Conservation (phyloP, 768 basidiomycete species). For the Phanerochaete carnosa region DNA sequence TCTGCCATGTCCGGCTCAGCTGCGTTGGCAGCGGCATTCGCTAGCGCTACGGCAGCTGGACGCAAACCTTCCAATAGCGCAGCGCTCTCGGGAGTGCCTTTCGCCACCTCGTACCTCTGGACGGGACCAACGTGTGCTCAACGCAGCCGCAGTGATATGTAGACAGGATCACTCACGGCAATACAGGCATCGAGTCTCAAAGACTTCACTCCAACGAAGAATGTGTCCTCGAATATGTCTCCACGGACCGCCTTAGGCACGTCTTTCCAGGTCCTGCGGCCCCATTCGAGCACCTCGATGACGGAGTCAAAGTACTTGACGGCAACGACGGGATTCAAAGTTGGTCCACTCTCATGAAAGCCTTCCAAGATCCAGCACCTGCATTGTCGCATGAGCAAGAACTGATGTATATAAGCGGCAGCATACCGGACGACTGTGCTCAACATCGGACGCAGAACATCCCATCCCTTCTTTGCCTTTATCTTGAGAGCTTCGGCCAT, state of each 20-base stretch:
- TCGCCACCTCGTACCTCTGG: too few relatives aligned
- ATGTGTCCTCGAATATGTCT: conserved; percentile 38
- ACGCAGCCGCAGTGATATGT: too few relatives aligned
- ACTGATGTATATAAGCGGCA: neutral
- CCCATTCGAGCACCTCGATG: conserved; percentile 42
- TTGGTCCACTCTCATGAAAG: conserved; percentile 24
- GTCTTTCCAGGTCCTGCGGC: conserved; percentile 33
- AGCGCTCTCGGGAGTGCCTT: too few relatives aligned
- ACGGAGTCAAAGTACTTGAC: conserved; percentile 35
- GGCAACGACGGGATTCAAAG: conserved; percentile 15
- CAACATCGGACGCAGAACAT: conserved; percentile 31
- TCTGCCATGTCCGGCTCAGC: neutral
- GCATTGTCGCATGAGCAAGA: neutral
- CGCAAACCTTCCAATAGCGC: too few relatives aligned
- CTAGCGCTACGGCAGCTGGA: too few relatives aligned
- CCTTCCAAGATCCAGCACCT: conserved; percentile 41
- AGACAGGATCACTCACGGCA: conserved; percentile 25
- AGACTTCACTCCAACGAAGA: conserved; percentile 39
- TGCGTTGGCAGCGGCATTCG: too few relatives aligned
- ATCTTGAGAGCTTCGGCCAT: conserved; percentile 23
- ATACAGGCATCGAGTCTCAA: conserved; percentile 33
- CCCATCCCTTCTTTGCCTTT: conserved; percentile 23
- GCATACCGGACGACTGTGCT: conserved; percentile 36
- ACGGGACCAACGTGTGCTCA: too few relatives aligned
- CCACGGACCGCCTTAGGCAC: conserved; percentile 38